phyloP scores from a whole-genome alignment of 2,329 filamentous ascomycete species.

The Biscogniauxia mediterranea region DNA sequence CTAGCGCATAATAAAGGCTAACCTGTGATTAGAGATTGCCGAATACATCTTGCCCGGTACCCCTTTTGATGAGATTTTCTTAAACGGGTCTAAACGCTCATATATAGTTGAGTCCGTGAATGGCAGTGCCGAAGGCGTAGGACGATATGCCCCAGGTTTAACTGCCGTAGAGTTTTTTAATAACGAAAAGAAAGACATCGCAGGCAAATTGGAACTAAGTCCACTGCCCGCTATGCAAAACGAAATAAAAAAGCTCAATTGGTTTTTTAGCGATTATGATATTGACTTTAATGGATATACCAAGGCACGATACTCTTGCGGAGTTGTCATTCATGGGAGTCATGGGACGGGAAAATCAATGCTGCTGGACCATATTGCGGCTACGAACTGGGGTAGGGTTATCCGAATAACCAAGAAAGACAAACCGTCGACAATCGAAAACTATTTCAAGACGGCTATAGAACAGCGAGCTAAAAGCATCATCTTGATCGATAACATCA shows the following conservation, averaged over 20 bases:
- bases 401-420: slow-evolving; percentile 57
- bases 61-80: slow-evolving; percentile 62
- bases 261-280: slow-evolving; percentile 59
- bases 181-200: slow-evolving; percentile 26
- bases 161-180: slow-evolving; percentile 40
- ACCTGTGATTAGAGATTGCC: slow-evolving; percentile 48
- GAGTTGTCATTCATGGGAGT: slow-evolving; percentile 75
- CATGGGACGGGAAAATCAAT: slow-evolving; percentile 82
- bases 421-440: slow-evolving; percentile 60
- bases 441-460: slow-evolving; percentile 67
- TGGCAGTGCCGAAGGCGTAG: slow-evolving; percentile 42
- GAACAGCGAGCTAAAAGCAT: slow-evolving; percentile 67
- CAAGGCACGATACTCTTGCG: slow-evolving; percentile 45
- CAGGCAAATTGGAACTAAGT: slow-evolving; percentile 43
- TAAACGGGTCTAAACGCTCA: slow-evolving; percentile 55
- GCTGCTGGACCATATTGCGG: slow-evolving; percentile 66
- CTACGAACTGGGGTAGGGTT: slow-evolving; percentile 68
- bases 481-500: slow-evolving; percentile 75
- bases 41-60: slow-evolving; percentile 71
- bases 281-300: slow-evolving; percentile 33
- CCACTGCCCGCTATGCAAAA: slow-evolving; percentile 66
- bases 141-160: slow-evolving; percentile 40
- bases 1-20: slow-evolving; percentile 7
- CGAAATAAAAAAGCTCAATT: slow-evolving; percentile 66
- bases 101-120: slow-evolving; percentile 62